Conservation (phyloP, 1,284 basidiomycete species). For the Moesziomyces aphidis region DNA sequence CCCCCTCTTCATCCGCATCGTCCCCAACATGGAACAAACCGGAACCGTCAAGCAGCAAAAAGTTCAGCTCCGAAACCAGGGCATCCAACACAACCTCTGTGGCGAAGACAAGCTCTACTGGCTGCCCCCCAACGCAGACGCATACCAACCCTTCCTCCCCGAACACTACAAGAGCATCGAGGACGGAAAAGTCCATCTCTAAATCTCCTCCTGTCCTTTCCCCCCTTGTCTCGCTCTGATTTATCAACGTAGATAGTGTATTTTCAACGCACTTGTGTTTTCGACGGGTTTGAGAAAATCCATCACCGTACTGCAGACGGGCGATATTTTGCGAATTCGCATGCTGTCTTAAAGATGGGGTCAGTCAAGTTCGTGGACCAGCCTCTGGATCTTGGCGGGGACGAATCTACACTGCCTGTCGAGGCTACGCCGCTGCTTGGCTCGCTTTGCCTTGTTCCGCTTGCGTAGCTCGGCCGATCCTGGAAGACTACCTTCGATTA, state of each 20-base stretch:
- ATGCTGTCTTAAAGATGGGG: too few species aligned
- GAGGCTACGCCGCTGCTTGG: too few species aligned
- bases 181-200: conserved; percentile 58
- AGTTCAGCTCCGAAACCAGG: conserved; percentile 64
- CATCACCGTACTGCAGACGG: too few species aligned
- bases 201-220: not conserved
- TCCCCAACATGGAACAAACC: conserved; percentile 59
- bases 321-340: too few species aligned
- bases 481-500: too few species aligned
- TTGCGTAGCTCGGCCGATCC: too few species aligned
- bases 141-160: conserved; percentile 52
- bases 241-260: too few species aligned
- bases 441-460: too few species aligned
- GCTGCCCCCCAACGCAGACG: conserved; percentile 55
- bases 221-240: too few species aligned
- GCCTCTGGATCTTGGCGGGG: not conserved
- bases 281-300: too few species aligned
- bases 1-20: conserved; percentile 66
- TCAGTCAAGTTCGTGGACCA: not conserved
- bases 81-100: conserved; percentile 63
- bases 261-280: too few species aligned
- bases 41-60: conserved; percentile 68
- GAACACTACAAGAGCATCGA: conserved; percentile 49
- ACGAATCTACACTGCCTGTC: not conserved
- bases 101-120: conserved; percentile 54